Evolutionary conservation across 192 early-diverging fungal species (phyloP).

Genomic region (Pilobolus umbonatus): DNA sequence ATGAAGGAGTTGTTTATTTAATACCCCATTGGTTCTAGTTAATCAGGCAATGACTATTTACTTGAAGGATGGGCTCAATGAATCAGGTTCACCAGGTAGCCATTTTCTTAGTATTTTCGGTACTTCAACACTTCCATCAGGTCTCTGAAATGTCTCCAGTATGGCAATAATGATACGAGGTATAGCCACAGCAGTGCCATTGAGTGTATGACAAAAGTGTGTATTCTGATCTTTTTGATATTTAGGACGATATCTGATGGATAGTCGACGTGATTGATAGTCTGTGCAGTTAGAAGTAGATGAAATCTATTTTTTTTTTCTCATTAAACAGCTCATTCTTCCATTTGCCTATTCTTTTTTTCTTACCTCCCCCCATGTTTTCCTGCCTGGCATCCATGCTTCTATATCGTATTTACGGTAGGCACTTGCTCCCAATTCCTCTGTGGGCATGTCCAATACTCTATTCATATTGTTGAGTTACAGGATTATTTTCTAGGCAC

Average conservation of each 20-base stretch:
- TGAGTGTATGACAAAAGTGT: constrained; percentile 84
- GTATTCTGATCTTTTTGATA: constrained; percentile 19
- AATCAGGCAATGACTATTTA: not conserved
- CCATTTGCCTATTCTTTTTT: not conserved
- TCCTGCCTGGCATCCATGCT: constrained; percentile 92
- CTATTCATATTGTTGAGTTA: constrained; percentile 26
- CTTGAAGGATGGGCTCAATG: not conserved
- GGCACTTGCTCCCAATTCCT: constrained; percentile 87
- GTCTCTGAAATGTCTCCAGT: constrained; percentile 73
- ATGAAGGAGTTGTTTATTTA: not conserved
- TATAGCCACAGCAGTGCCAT: constrained; percentile 87
- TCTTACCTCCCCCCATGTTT: constrained; percentile 67
- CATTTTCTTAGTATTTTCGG: constrained; percentile 68
- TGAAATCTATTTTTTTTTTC: constrained; percentile 74
- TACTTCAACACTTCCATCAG: constrained; percentile 66
- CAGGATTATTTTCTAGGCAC: not conserved
- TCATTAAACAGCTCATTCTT: not conserved
- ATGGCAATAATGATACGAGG: constrained; percentile 85
- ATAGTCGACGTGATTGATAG: constrained; percentile 84
- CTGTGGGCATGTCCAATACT: constrained; percentile 84
- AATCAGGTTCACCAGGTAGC: constrained; percentile 35
- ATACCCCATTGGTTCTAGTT: no score
- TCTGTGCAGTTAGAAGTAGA: constrained; percentile 92
- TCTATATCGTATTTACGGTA: constrained; percentile 91
- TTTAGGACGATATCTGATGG: constrained; percentile 55